phyloP scores from a whole-genome alignment of 257 asterid genomes.

The Capsicum rhomboideum region DNA sequence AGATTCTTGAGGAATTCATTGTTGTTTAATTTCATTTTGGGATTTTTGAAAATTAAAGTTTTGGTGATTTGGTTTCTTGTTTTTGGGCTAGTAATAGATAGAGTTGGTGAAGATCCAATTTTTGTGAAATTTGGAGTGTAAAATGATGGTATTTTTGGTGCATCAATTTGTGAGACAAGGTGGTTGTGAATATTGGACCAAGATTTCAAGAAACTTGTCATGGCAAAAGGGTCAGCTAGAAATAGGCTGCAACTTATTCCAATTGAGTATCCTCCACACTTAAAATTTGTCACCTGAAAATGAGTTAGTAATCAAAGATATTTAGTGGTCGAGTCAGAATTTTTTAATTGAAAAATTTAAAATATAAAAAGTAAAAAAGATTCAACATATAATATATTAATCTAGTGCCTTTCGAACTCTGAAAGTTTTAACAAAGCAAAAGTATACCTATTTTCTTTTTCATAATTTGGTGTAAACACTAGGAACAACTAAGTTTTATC shows the following conservation, averaged over 20 bases:
- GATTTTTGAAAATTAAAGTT: slow-evolving; percentile 26
- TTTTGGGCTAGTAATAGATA: slow-evolving; percentile 15
- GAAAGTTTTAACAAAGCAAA: too few species aligned
- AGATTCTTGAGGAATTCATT: slow-evolving; percentile 18
- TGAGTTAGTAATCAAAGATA: background rate
- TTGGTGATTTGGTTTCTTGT: slow-evolving; percentile 8
- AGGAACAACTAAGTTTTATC: too few species aligned
- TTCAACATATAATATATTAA: too few species aligned
- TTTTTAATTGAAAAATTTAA: background rate
- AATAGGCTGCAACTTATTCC: slow-evolving; percentile 66
- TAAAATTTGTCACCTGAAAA: slow-evolving; percentile 62
- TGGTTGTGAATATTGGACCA: slow-evolving; percentile 38
- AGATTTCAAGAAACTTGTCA: slow-evolving; percentile 35
- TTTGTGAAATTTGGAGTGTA: slow-evolving; percentile 32
- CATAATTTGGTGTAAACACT: too few species aligned
- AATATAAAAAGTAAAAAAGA: too few species aligned
- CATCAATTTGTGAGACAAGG: slow-evolving; percentile 20
- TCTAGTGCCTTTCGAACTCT: too few species aligned
- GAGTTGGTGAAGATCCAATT: slow-evolving; percentile 11
- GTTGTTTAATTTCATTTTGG: slow-evolving; percentile 5
- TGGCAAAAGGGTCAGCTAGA: slow-evolving; percentile 46
- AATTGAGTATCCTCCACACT: slow-evolving; percentile 69
- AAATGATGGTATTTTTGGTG: slow-evolving; percentile 29
- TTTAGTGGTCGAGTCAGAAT: accelerated
- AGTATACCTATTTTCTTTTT: too few species aligned